Percentiles rank a stretch among this genome's conserved stretches.
Conservation (phyloP, 495 filamentous ascomycete species). For the Hypoxylon lienhwacheense region DNA sequence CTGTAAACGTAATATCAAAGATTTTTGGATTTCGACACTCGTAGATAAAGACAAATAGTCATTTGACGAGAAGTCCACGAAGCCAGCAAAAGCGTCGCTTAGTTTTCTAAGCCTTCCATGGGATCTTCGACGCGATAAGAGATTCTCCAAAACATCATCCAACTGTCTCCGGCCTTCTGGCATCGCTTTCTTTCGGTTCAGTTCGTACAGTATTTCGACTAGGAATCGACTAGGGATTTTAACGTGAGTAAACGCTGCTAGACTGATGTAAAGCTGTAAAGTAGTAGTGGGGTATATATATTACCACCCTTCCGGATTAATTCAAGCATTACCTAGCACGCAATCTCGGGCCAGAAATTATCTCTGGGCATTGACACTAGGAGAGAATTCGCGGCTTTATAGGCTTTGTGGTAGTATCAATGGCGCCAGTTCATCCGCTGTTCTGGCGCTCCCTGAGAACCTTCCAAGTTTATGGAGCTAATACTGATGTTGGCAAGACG, state of each 20-base stretch:
- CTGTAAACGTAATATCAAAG: conserved; percentile 49
- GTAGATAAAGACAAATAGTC: conserved; percentile 62
- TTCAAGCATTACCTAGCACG: conserved; percentile 17
- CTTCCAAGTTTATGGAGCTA: conserved; percentile 75
- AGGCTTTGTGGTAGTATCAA: conserved; percentile 7
- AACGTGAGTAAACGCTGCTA: conserved; percentile 2
- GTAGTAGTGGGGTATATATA: conserved; percentile 23
- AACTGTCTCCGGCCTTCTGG: conserved; percentile 17
- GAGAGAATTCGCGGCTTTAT: background rate
- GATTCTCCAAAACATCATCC: conserved; percentile 27
- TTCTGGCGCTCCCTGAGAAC: conserved; percentile 66
- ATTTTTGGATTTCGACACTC: conserved; percentile 42
- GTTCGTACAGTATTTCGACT: background rate
- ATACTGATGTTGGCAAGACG: conserved; percentile 81
- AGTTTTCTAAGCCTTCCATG: conserved; percentile 47
- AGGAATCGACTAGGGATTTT: background rate
- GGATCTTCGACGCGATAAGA: conserved; percentile 37
- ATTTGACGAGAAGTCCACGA: conserved; percentile 65
- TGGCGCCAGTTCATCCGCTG: conserved; percentile 40
- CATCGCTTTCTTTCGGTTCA: conserved; percentile 12
- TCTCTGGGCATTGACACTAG: background rate
- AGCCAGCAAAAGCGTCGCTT: conserved; percentile 40
- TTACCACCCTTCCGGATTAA: conserved; percentile 14
- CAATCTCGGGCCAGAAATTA: conserved; percentile 1
- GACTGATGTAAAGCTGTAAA: conserved; percentile 17